These are phyloP conservation scores for Bruguiera gymnorhiza DNA, from an alignment of 345 rosid species.

Conservation along the genomic window DNA sequence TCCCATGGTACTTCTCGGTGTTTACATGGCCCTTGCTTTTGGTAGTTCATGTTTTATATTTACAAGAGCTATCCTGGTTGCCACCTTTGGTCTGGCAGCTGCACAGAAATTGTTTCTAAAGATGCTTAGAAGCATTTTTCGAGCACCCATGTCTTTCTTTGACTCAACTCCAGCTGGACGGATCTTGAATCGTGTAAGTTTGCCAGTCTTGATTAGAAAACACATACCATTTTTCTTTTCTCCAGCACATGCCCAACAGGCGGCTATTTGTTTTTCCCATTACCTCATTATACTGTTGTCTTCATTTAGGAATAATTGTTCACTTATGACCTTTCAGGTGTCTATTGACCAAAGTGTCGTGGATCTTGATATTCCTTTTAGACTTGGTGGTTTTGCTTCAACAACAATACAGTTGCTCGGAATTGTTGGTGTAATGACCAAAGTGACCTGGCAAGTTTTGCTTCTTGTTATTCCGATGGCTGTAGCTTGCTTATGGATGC, in stretches of 20 bases:
- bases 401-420: conserved; percentile 97
- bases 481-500: conserved; percentile 99
- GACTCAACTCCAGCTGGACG: conserved; percentile 99
- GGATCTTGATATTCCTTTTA: conserved; percentile 97
- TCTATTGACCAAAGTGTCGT: conserved; percentile 99
- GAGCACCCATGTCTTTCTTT: conserved; percentile 98
- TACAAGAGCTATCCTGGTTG: conserved; percentile 94
- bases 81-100: conserved; percentile 96
- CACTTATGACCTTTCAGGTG: conserved; percentile 49
- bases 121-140: conserved; percentile 93
- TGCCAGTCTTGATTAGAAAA: conserved; percentile 9
- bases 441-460: conserved; percentile 98
- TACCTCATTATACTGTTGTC: neutral
- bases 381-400: conserved; percentile 99
- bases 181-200: conserved; percentile 88
- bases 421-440: conserved; percentile 90
- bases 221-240: neutral
- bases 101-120: conserved; percentile 87
- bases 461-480: conserved; percentile 97
- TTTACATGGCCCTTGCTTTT: conserved; percentile 95
- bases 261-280: conserved; percentile 3
- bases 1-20: conserved; percentile 77
- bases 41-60: conserved; percentile 96
- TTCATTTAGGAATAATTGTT: neutral
- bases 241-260: neutral